Conservation (phyloP, 495 filamentous ascomycete genomes). For the Sabuloglossum arenarium region DNA sequence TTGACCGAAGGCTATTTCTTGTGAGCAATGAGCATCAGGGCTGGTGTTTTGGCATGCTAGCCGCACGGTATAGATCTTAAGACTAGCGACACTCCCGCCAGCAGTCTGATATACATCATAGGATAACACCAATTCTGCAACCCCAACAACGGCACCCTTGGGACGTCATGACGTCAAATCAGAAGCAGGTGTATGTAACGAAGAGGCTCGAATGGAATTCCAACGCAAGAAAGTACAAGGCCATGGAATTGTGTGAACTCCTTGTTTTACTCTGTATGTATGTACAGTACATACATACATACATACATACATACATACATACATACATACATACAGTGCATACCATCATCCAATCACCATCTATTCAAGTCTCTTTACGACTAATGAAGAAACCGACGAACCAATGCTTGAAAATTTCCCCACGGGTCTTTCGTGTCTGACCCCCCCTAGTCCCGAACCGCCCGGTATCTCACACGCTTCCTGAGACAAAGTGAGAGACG, state of each 20-base stretch:
- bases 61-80: too few species aligned
- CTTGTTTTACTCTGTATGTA: not conserved
- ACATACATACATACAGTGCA: too few species aligned
- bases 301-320: too few species aligned
- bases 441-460: too few species aligned
- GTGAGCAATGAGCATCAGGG: too few species aligned
- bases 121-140: slow-evolving; percentile 10
- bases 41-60: too few species aligned
- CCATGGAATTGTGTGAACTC: not conserved
- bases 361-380: not conserved
- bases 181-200: not conserved
- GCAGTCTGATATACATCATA: not conserved
- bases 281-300: too few species aligned
- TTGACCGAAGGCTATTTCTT: too few species aligned
- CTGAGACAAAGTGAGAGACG: too few species aligned
- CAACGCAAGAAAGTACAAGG: slow-evolving; percentile 23
- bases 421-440: too few species aligned
- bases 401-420: too few species aligned
- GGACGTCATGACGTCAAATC: not conserved
- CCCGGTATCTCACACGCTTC: too few species aligned
- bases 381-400: not conserved
- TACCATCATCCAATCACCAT: not conserved
- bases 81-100: not conserved
- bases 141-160: slow-evolving; percentile 2
- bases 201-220: slow-evolving; percentile 5